A percentile compares a stretch with the other conserved stretches of the same genome.
Evolutionary conservation across 768 basidiomycete genomes (phyloP).

Genomic region (Thelephora aurantiotincta): DNA sequence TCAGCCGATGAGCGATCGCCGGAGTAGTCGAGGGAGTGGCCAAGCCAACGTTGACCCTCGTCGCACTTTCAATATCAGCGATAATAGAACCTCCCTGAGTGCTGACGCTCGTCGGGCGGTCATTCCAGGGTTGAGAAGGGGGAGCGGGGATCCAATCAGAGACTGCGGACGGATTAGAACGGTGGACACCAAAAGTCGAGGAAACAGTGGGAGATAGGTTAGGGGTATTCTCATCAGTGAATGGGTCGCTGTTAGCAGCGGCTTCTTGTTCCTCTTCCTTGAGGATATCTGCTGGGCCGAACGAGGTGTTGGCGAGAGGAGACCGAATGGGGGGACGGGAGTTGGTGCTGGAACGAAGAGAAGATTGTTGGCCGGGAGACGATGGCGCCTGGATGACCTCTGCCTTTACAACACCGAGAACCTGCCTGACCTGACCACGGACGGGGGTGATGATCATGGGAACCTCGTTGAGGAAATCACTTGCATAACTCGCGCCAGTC

Average conservation of each 20-base stretch:
- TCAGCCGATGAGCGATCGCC: constrained; percentile 29
- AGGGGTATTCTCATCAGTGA: constrained; percentile 43
- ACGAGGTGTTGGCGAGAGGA: constrained; percentile 56
- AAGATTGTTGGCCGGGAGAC: constrained; percentile 25
- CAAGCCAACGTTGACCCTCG: constrained; percentile 52
- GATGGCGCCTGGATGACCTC: constrained; percentile 54
- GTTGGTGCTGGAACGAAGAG: constrained; percentile 13
- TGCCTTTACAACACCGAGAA: constrained; percentile 65
- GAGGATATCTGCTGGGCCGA: constrained; percentile 53
- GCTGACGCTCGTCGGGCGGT: constrained; percentile 47
- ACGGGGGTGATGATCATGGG: constrained; percentile 69
- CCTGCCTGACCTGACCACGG: constrained; percentile 52
- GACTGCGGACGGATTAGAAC: constrained; percentile 6
- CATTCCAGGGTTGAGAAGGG: constrained; percentile 8
- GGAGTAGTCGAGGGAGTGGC: constrained; percentile 11
- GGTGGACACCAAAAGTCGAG: not conserved
- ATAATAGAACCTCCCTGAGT: constrained; percentile 46
- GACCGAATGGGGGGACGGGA: constrained; percentile 39
- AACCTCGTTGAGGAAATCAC: constrained; percentile 68
- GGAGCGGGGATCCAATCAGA: constrained; percentile 12
- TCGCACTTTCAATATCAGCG: constrained; percentile 47
- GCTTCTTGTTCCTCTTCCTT: constrained; percentile 27
- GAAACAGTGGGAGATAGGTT: constrained; percentile 17
- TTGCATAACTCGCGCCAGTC: constrained; percentile 62
- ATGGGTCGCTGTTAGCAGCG: constrained; percentile 32